Evolutionary conservation across 139 green algal genomes (phyloP), one percentile per base, ranked within the genome.

Genomic region (Yamagishiella unicocca): DNA sequence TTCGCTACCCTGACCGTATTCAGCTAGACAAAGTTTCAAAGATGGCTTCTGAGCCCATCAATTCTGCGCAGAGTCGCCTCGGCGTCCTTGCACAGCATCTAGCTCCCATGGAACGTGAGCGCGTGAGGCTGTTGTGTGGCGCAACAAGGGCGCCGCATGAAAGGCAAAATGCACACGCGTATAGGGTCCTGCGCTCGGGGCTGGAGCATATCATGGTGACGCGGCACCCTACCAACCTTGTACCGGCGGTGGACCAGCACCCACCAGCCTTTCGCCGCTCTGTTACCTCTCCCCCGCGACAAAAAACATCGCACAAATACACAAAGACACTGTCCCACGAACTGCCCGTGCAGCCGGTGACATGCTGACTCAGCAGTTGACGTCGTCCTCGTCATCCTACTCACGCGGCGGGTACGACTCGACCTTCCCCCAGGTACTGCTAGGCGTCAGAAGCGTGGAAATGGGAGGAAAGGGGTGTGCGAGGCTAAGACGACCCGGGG

Each of bases 381-480:
- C 70, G 5, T 54, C 70, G 0, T 45, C 55, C 3, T 10, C 38
- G 29, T 21, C 29, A 2, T 53, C 46, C 24, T 54, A 61, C 37
- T 71, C 66, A 0, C 40, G 37, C 0, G 72, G 83, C 8, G 86
- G 86, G 29, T 76, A 82, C 35, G 78, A 85, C 53, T 50, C 77
- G 8, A 87, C 77, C 14, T 90, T 90, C 35, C 86, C 86, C 0
- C 86, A 88, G 70, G 83, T 88, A 58, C 45, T 6, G n/a, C n/a
- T n/a, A n/a, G n/a, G n/a, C n/a, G n/a, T n/a, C n/a, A n/a, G n/a
- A n/a, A n/a, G n/a, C n/a, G n/a, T n/a, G n/a, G n/a, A n/a, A n/a
- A n/a, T n/a, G n/a, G n/a, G n/a, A n/a, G n/a, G n/a, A n/a, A n/a
- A n/a, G n/a, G n/a, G n/a, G n/a, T n/a, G n/a, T n/a, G n/a, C n/a